Conservation (phyloP, 1,139 yeast genomes). For the Pichia sp. region DNA sequence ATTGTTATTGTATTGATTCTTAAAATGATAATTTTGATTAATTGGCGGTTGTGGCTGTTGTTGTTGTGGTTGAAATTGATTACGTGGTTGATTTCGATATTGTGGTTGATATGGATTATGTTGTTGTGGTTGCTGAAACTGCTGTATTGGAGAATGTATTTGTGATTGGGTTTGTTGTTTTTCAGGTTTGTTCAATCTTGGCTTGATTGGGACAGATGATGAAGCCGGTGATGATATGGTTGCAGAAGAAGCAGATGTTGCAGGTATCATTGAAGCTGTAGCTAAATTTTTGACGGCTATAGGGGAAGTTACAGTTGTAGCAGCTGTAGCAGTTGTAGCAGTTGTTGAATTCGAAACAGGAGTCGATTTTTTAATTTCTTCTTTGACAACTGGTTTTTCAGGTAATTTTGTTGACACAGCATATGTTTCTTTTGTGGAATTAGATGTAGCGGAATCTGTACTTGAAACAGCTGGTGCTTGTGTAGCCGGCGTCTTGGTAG, state of each 20-base stretch:
- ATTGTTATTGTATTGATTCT: neutral
- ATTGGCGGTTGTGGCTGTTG: constrained; percentile 5
- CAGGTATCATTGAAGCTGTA: neutral
- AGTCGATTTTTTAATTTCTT: neutral
- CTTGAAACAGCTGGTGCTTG: constrained; percentile 38
- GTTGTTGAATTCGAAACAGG: neutral
- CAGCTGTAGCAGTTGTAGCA: constrained; percentile 11
- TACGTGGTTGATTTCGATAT: constrained; percentile 2
- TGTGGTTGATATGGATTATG: constrained; percentile 15
- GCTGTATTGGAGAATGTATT: constrained; percentile 2
- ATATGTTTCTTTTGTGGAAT: constrained; percentile 26
- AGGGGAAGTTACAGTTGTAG: neutral
- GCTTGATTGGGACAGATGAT: neutral
- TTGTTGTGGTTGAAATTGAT: constrained; percentile 1
- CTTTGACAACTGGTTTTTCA: constrained; percentile 8
- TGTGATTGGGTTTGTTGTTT: neutral
- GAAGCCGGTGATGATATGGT: neutral
- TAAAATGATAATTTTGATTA: constrained; percentile 2
- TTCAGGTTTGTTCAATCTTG: neutral
- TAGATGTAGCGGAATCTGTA: constrained; percentile 56
- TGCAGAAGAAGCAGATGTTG: neutral
- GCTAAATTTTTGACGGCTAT: too few species aligned
- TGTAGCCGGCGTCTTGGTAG: neutral
- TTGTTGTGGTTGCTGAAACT: constrained; percentile 7
- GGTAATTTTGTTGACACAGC: constrained; percentile 4